phyloP scores from a whole-genome alignment of 163 green algal species.

The Scenedesmus sp. region DNA sequence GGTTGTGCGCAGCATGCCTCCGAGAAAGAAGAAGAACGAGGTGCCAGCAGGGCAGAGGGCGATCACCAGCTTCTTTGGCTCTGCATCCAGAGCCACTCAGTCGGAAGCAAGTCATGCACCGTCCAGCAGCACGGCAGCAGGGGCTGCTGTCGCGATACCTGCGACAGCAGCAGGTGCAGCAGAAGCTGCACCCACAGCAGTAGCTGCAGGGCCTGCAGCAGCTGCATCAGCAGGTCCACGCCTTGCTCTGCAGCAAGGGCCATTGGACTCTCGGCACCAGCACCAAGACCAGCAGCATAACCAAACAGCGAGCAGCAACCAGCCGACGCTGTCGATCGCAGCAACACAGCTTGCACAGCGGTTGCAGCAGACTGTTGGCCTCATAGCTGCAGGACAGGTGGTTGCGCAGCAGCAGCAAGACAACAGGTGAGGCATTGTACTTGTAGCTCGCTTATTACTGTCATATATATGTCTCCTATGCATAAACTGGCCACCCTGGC shows the following conservation, averaged over 20 bases:
- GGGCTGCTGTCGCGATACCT: background rate
- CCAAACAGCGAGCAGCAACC: background rate
- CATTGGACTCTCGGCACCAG: background rate
- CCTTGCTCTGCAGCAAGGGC: background rate
- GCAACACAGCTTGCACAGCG: background rate
- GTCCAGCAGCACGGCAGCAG: background rate
- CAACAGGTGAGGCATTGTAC: background rate
- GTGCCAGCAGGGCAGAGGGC: background rate
- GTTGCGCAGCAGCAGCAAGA: background rate
- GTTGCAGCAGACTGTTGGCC: background rate
- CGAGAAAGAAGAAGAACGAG: background rate
- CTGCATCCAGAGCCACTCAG: background rate
- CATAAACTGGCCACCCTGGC: too few species aligned
- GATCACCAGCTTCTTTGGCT: background rate
- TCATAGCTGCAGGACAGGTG: constrained; percentile 4
- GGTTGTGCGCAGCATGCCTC: background rate
- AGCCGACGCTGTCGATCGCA: background rate
- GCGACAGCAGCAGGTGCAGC: background rate
- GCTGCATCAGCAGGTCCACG: background rate
- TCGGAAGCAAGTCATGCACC: background rate
- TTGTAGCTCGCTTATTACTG: too few species aligned
- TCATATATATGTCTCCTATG: too few species aligned
- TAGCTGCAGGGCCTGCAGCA: background rate
- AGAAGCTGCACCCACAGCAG: background rate
- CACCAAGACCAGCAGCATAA: background rate